These are phyloP conservation scores for Ricinus communis DNA, from an alignment of 345 rosid genomes.

Conservation along the genomic window DNA sequence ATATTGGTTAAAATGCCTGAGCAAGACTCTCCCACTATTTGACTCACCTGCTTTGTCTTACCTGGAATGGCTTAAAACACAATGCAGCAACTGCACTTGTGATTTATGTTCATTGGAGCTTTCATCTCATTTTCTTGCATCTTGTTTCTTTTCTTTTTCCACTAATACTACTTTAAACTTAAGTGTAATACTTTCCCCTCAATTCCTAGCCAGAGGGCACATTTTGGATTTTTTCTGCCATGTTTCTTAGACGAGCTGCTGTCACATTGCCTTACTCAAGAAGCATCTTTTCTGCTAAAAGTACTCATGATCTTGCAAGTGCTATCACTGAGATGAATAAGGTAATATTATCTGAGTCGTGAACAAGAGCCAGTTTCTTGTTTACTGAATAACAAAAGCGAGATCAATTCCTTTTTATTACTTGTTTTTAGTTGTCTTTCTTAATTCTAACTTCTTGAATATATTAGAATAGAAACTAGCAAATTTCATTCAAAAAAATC, in stretches of 20 bases:
- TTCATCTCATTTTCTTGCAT: background rate
- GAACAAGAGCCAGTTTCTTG: too few relatives aligned
- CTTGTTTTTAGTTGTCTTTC: too few relatives aligned
- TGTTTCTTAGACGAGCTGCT: constrained; percentile 26
- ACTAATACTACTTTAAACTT: background rate
- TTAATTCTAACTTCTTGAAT: too few relatives aligned
- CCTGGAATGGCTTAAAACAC: background rate
- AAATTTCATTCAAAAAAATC: too few relatives aligned
- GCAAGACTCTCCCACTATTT: background rate
- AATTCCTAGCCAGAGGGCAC: background rate
- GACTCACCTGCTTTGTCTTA: background rate
- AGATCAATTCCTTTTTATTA: too few relatives aligned
- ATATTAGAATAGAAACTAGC: too few relatives aligned
- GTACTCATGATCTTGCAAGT: constrained; percentile 16
- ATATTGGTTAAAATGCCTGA: constrained; percentile 21
- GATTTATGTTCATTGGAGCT: background rate
- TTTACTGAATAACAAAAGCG: background rate
- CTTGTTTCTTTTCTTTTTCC: background rate
- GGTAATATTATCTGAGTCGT: constrained; percentile 1
- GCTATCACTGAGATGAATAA: constrained; percentile 25
- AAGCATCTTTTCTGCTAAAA: constrained; percentile 22
- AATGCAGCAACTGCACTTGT: background rate
- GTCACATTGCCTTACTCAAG: constrained; percentile 17
- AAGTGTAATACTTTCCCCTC: background rate
- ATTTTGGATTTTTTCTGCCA: background rate